Percentiles rank a stretch among this genome's conserved stretches.
phyloP scores from a whole-genome alignment of 176 grass and related monocot species.

The Themeda triandra region DNA sequence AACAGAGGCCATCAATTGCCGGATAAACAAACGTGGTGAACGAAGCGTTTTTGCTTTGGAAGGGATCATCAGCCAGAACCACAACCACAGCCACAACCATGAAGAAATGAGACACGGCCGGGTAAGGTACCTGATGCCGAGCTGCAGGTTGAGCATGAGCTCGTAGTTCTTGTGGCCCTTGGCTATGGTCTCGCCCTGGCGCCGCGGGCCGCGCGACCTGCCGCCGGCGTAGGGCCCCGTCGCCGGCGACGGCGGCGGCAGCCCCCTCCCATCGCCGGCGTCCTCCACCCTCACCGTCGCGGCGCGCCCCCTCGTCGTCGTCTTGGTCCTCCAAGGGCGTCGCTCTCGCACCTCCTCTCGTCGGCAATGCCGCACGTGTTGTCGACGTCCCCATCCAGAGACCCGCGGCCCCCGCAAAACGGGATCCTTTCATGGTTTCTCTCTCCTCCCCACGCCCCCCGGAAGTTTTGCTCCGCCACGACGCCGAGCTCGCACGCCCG shows the following conservation, averaged over 20 bases:
- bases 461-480: constrained; percentile 40
- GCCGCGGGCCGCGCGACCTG: constrained; percentile 50
- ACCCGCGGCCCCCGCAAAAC: constrained; percentile 29
- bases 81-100: not conserved
- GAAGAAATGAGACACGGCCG: not conserved
- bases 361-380: constrained; percentile 60
- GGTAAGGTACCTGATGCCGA: constrained; percentile 72
- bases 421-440: constrained; percentile 44
- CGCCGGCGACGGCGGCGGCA: constrained; percentile 49
- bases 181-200: constrained; percentile 84
- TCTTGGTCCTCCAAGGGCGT: constrained; percentile 7
- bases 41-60: not conserved
- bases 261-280: constrained; percentile 44
- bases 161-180: constrained; percentile 99
- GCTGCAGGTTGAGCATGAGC: constrained; percentile 99
- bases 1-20: not conserved
- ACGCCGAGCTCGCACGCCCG: constrained; percentile 47
- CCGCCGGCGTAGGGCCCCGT: constrained; percentile 35
- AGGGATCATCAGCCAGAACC: not conserved
- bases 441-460: constrained; percentile 39
- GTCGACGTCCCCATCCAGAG: constrained; percentile 45
- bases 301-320: constrained; percentile 21
- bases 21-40: not conserved
- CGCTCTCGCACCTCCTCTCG: constrained; percentile 30
- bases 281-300: constrained; percentile 58